Evolutionary conservation across 1,284 basidiomycete genomes (phyloP), one percentile per base, ranked within the genome.

Genomic region (Ustilago vetiveriae): DNA sequence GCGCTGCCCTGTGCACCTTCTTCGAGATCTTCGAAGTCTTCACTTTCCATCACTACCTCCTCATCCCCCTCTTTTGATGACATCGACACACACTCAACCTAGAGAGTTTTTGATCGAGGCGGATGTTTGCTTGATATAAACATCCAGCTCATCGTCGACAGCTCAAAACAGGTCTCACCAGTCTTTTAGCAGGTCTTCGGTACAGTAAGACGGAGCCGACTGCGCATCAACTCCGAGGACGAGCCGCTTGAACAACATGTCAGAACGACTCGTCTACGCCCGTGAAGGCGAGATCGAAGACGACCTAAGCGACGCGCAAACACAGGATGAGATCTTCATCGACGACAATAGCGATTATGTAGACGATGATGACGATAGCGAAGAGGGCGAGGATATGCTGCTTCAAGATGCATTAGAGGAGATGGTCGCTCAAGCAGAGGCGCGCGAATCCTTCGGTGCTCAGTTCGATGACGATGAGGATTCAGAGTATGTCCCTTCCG

Each of bases 311-410:
- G 47, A 52, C 19, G 36, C 52, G 13, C 42, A 47, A 4, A 39
- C 27, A 13, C 48, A 51, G 8, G 46, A 56, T 35, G 51, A 48
- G 11, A 53, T 51, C 24, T 48, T 69, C 10, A 37, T 52, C 26
- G 59, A 57, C 7, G 43, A 62, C 26, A 43, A 57, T 16, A 56
- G 47, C 22, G 51, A 38, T 11, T 57, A 54, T 13, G 45, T 65
- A 32, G 64, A 55, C 30, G 53, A 53, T 16, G 41, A 54, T 17
- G 41, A 54, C 8, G 56, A 65, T 10, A 62, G 57, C 13, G 74
- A 75, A n/a, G 68, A 70, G 3, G 54, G 66, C 23, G 71, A 69
- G 3, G 68, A 70, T 6, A 48, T 59, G 38, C 33, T 68, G 1
- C 52, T 72, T 8, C 69, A 66, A 42, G 69, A 72, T 23, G 55